Evolutionary conservation across 2,329 filamentous ascomycete genomes (phyloP).

Genomic region (Teratosphaeria zuluensis): DNA sequence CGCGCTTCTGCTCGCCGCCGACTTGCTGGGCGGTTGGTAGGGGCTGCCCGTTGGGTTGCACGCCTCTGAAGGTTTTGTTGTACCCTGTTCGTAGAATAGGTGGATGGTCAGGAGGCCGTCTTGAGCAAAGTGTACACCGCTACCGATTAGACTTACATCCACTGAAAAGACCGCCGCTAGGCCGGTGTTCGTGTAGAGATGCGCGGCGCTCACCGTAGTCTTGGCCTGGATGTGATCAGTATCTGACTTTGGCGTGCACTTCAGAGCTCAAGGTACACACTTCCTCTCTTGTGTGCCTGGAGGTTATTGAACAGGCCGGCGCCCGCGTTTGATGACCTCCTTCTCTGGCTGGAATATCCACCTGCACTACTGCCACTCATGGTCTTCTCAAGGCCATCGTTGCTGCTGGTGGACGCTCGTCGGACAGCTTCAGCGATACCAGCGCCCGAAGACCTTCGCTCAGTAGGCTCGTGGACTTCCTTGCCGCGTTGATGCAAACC

Average conservation of each 20-base stretch:
- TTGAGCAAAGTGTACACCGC: no score
- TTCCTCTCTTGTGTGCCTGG: conserved; percentile 20
- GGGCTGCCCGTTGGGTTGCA: background rate
- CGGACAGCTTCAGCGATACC: conserved; percentile 19
- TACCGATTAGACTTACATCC: conserved; percentile 3
- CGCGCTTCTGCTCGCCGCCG: no score
- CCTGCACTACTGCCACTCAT: conserved; percentile 7
- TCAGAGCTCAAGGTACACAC: background rate
- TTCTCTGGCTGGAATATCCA: conserved; percentile 4
- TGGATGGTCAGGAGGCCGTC: no score
- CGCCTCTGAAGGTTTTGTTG: conserved; percentile 20
- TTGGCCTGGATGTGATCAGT: conserved; percentile 2
- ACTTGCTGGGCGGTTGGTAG: no score
- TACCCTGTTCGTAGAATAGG: conserved; percentile 10
- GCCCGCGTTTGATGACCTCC: conserved; percentile 11
- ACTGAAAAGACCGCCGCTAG: conserved; percentile 10
- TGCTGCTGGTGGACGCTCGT: conserved; percentile 17
- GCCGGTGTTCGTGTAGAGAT: conserved; percentile 16
- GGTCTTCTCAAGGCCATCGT: conserved; percentile 16
- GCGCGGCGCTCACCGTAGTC: conserved; percentile 22
- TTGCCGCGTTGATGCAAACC: conserved; percentile 26
- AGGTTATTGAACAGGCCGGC: conserved; percentile 18
- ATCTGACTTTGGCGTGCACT: no score
- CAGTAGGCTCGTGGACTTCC: conserved; percentile 21
- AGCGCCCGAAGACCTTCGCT: conserved; percentile 7